Base-by-base conservation (phyloP, 345 rosid genomes). In the Citrus cavaleriei region DNA sequence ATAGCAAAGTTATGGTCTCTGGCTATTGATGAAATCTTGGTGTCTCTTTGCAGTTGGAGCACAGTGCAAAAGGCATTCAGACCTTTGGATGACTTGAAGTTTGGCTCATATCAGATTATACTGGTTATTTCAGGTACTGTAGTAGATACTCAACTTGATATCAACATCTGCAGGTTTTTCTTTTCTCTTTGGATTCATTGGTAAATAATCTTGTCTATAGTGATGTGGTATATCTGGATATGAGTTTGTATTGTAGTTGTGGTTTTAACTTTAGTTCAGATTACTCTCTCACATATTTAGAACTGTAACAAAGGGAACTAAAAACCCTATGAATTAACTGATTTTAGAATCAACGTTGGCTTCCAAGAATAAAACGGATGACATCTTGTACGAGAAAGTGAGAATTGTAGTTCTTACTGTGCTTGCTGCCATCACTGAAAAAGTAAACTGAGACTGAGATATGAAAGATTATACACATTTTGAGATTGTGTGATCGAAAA, bases 341-440 rank as follows among this genome's bases (percentile, higher is more conserved):
- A n/a, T 22, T 30, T 58, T 54, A 58, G 4, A 72, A n/a, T 6
- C n/a, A 14, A 72, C 7, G 13, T 35, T 14, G 24, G 66, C 76
- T 58, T 37, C 55, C 76, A 79, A 81, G 84, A 84, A 83, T 64
- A 57, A 40, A 79, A 81, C 76, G 81, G 75, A 65, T 82, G 87
- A 85, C 83, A 80, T 85, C 83, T 85, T 80, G 78, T 83, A 76
- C 85, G 86, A 81, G 79, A 82, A 46, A 82, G 40, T 86, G 79
- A 87, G 85, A 84, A 81, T 84, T 87, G 28, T 49, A 49, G 35
- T 34, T 73, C 85, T 87, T 80, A n/a, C 81, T 81, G 84, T 81
- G 3, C 3, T 24, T 62, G 59, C 40, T 63, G 55, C 60, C 40
- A 30, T 72, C 40, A 32, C 51, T 46, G 49, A 21, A 28, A 22